Conservation (phyloP, 2,329 filamentous ascomycete genomes). For the Diaporthe helianthi region DNA sequence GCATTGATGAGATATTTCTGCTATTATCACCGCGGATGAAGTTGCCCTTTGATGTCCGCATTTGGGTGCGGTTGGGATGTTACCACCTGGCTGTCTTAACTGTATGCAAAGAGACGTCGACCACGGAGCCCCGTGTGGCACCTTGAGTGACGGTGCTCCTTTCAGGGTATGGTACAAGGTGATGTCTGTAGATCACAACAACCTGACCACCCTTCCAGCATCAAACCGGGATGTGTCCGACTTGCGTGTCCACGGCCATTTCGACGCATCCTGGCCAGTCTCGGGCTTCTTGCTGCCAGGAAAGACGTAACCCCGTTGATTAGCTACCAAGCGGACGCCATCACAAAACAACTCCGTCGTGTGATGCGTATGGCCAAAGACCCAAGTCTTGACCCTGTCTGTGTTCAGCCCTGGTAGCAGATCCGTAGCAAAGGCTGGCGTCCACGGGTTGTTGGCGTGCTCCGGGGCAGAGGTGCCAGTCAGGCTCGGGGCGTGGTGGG, state of each 20-base stretch:
- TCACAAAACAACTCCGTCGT: conserved; percentile 45
- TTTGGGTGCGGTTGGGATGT: too few relatives aligned
- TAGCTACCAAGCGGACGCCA: conserved; percentile 49
- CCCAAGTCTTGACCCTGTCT: conserved; percentile 46
- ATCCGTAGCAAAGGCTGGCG: conserved; percentile 59
- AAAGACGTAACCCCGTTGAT: conserved; percentile 53
- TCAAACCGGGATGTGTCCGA: neutral
- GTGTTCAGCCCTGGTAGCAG: conserved; percentile 41
- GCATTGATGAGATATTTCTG: too few relatives aligned
- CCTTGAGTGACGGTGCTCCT: too few relatives aligned
- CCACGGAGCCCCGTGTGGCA: too few relatives aligned
- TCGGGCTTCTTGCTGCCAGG: conserved; percentile 29
- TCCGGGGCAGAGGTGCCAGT: conserved; percentile 56
- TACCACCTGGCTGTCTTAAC: too few relatives aligned
- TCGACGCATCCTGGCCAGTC: too few relatives aligned
- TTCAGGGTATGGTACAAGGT: too few relatives aligned
- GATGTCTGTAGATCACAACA: too few relatives aligned
- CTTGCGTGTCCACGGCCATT: neutral
- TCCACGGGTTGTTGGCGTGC: conserved; percentile 55
- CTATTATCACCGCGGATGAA: too few relatives aligned
- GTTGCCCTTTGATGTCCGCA: too few relatives aligned
- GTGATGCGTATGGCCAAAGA: conserved; percentile 58
- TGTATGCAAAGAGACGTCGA: too few relatives aligned
- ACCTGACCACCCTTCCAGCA: too few relatives aligned
- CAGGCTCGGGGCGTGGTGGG: conserved; percentile 61